Percentiles rank a stretch among this genome's conserved stretches.
Evolutionary conservation across 768 basidiomycete species (phyloP).

Genomic region (Sarcodon sp.): DNA sequence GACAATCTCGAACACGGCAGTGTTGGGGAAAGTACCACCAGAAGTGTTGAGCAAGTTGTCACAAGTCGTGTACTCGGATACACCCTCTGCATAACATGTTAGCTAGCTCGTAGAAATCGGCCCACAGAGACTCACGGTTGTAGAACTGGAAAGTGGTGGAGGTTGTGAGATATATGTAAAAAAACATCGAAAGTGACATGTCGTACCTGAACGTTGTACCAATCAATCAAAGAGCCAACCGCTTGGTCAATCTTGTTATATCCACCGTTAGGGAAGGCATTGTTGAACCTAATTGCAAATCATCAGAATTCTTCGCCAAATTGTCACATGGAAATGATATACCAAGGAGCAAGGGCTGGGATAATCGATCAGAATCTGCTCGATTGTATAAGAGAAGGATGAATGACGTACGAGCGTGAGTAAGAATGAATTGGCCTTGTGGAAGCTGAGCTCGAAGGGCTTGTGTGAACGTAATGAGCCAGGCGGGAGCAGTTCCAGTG

Average conservation of each 20-base stretch:
- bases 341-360: slow-evolving; percentile 25
- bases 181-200: not conserved
- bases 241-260: slow-evolving; percentile 39
- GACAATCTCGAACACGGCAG: slow-evolving; percentile 36
- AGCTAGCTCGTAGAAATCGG: not conserved
- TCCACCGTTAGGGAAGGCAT: slow-evolving; percentile 25
- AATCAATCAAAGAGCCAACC: slow-evolving; percentile 51
- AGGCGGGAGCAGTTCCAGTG: slow-evolving; percentile 22
- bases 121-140: slow-evolving; percentile 12
- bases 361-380: not conserved
- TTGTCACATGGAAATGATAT: slow-evolving; percentile 13
- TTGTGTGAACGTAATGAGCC: slow-evolving; percentile 41
- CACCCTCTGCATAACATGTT: slow-evolving; percentile 17
- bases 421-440: slow-evolving; percentile 32
- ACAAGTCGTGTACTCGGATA: slow-evolving; percentile 25
- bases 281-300: not conserved
- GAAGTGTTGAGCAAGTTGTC: slow-evolving; percentile 24
- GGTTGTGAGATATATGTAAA: not conserved
- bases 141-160: slow-evolving; percentile 25
- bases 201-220: slow-evolving; percentile 18
- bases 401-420: slow-evolving; percentile 37
- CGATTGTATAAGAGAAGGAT: not conserved
- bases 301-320: not conserved
- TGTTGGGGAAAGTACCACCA: slow-evolving; percentile 26
- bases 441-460: slow-evolving; percentile 37